Conservation (phyloP, 2,329 filamentous ascomycete genomes). For the Aspergillus tamarii region DNA sequence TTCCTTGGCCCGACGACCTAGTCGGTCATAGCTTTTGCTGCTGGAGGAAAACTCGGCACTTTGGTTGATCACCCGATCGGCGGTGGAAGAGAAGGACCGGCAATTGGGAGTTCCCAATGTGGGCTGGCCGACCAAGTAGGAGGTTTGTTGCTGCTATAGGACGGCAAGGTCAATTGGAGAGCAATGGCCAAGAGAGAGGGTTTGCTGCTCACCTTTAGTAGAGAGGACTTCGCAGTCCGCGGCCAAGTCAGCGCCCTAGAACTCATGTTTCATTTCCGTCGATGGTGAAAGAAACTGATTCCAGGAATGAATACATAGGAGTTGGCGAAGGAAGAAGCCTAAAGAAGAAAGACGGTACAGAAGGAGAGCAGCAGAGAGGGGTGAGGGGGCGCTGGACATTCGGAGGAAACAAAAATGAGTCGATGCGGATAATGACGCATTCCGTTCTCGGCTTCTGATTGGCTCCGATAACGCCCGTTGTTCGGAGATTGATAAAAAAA, state of each 20-base stretch:
- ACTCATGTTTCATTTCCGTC: slow-evolving; percentile 37
- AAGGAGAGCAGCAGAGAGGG: slow-evolving; percentile 13
- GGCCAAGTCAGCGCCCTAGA: slow-evolving; percentile 36
- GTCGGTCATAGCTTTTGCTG: slow-evolving; percentile 31
- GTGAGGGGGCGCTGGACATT: slow-evolving; percentile 2
- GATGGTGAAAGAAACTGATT: slow-evolving; percentile 11
- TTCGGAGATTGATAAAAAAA: slow-evolving; percentile 5
- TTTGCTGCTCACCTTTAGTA: slow-evolving; percentile 30
- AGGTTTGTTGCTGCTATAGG: slow-evolving; percentile 24
- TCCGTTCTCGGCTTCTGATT: slow-evolving; percentile 10
- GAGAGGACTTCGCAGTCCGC: slow-evolving; percentile 32
- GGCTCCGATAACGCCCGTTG: slow-evolving; percentile 12
- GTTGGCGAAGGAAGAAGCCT: not conserved
- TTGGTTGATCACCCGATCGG: slow-evolving; percentile 28
- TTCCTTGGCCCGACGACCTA: slow-evolving; percentile 47
- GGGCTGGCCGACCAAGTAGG: slow-evolving; percentile 17
- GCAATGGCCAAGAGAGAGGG: slow-evolving; percentile 3
- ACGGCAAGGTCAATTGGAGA: slow-evolving; percentile 4
- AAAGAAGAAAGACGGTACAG: slow-evolving; percentile 7
- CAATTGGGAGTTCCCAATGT: slow-evolving; percentile 2
- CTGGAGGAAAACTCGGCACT: slow-evolving; percentile 36
- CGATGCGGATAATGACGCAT: slow-evolving; percentile 26
- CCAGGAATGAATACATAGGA: slow-evolving; percentile 22
- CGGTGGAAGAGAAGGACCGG: slow-evolving; percentile 22
- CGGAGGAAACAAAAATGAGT: slow-evolving; percentile 22